phyloP scores from a whole-genome alignment of 1,284 basidiomycete species.

The Ustanciosporium gigantosporum region DNA sequence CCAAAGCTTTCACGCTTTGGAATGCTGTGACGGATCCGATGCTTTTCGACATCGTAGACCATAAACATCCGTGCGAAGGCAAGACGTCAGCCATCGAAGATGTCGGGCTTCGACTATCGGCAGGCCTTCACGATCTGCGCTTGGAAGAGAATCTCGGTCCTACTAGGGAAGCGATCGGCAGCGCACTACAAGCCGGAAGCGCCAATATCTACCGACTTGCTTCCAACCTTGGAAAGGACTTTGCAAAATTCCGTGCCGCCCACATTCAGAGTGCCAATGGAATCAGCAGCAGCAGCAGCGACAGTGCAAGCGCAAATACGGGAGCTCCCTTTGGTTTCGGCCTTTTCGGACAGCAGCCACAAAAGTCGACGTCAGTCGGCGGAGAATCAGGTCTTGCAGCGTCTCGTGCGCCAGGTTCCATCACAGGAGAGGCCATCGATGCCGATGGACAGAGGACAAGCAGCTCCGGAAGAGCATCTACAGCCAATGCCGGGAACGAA shows the following conservation, averaged over 20 bases:
- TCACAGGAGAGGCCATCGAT: slow-evolving; percentile 42
- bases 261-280: slow-evolving; percentile 1
- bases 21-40: slow-evolving; percentile 49
- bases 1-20: slow-evolving; percentile 49
- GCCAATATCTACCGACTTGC: slow-evolving; percentile 50
- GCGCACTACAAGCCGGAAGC: slow-evolving; percentile 49
- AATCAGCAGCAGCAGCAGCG: slow-evolving; percentile 1
- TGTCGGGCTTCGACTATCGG: slow-evolving; percentile 51
- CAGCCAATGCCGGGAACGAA: slow-evolving; percentile 1
- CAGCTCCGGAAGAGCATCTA: slow-evolving; percentile 16
- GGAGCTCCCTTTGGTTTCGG: slow-evolving; percentile 8
- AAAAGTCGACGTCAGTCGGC: no score
- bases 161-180: slow-evolving; percentile 53
- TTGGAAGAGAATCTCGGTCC: slow-evolving; percentile 57
- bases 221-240: slow-evolving; percentile 48
- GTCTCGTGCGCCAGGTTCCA: slow-evolving; percentile 16
- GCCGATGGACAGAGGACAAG: slow-evolving; percentile 25
- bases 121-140: slow-evolving; percentile 53
- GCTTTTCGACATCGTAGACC: slow-evolving; percentile 55
- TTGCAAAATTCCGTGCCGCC: slow-evolving; percentile 39
- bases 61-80: slow-evolving; percentile 57
- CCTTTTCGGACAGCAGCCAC: slow-evolving; percentile 15
- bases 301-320: background rate
- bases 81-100: slow-evolving; percentile 56
- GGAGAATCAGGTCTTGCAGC: background rate